These are phyloP conservation scores for Citrus australasica DNA, from an alignment of 345 rosid species.

Conservation along the genomic window DNA sequence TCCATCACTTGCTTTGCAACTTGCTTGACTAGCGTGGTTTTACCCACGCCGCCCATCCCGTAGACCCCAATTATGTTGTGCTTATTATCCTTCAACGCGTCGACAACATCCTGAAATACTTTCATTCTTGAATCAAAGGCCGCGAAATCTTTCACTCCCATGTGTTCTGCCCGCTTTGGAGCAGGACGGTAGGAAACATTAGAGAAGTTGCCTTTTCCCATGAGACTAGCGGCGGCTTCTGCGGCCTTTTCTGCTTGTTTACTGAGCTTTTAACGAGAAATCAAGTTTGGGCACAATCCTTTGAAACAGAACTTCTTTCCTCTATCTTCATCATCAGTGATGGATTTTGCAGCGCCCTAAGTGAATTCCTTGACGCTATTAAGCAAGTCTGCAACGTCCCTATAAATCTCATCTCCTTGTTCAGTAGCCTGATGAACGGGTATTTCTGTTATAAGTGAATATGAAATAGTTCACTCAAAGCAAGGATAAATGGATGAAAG, in stretches of 20 bases:
- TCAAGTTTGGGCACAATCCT: neutral
- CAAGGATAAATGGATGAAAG: too few species aligned
- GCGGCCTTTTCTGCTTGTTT: neutral
- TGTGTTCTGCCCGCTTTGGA: too few species aligned
- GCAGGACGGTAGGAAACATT: too few species aligned
- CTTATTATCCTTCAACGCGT: neutral
- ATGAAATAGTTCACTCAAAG: too few species aligned
- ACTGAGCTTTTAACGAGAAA: neutral
- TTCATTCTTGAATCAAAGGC: neutral
- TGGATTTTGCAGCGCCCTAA: neutral
- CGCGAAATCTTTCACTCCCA: too few species aligned
- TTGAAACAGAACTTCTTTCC: neutral
- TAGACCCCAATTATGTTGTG: conserved; percentile 5
- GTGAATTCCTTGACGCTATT: neutral
- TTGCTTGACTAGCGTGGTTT: conserved; percentile 10
- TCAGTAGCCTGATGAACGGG: too few species aligned
- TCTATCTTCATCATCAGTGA: neutral
- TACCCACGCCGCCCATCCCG: conserved; percentile 13
- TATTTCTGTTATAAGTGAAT: too few species aligned
- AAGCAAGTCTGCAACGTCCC: neutral
- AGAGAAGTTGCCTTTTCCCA: neutral
- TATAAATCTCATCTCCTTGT: too few species aligned
- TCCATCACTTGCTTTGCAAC: neutral
- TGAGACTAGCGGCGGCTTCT: neutral
- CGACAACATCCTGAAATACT: neutral